Conservation (phyloP, 805 yeast genomes). For the Starmerella apicola region DNA sequence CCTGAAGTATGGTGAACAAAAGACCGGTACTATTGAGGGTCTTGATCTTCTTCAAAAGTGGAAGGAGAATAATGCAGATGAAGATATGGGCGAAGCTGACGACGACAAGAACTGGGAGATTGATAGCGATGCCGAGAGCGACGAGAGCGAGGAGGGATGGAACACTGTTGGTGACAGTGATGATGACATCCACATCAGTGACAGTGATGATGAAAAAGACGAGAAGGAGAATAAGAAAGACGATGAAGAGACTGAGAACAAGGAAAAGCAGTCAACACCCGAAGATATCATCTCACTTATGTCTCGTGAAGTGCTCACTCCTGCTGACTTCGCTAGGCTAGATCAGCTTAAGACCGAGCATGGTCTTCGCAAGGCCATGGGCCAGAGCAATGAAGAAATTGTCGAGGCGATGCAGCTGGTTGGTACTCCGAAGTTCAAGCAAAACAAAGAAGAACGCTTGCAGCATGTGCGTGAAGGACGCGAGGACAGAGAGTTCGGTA, state of each 20-base stretch:
- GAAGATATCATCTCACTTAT: conserved; percentile 46
- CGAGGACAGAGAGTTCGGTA: conserved; percentile 86
- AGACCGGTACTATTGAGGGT: conserved; percentile 73
- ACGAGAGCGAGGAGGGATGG: conserved; percentile 49
- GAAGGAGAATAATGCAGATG: conserved; percentile 50
- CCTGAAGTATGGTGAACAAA: conserved; percentile 36
- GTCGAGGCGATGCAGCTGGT: conserved; percentile 69
- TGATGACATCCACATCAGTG: conserved; percentile 21
- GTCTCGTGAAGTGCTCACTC: conserved; percentile 74
- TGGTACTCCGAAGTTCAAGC: conserved; percentile 72
- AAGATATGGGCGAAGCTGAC: conserved; percentile 43
- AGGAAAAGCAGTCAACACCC: conserved; percentile 24
- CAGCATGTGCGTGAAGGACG: conserved; percentile 82
- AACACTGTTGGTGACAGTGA: conserved; percentile 45
- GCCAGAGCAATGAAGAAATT: conserved; percentile 54
- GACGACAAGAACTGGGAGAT: conserved; percentile 38
- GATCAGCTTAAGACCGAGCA: conserved; percentile 78
- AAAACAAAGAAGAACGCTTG: conserved; percentile 77
- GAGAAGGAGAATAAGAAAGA: conserved; percentile 30
- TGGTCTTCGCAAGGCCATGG: conserved; percentile 66
- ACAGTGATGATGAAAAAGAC: conserved; percentile 35
- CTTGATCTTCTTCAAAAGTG: conserved; percentile 80
- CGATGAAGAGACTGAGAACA: conserved; percentile 21
- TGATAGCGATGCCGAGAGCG: conserved; percentile 20
- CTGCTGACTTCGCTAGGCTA: conserved; percentile 94